phyloP scores from a whole-genome alignment of 768 basidiomycete species.

The Leucocoprinus leucothites region DNA sequence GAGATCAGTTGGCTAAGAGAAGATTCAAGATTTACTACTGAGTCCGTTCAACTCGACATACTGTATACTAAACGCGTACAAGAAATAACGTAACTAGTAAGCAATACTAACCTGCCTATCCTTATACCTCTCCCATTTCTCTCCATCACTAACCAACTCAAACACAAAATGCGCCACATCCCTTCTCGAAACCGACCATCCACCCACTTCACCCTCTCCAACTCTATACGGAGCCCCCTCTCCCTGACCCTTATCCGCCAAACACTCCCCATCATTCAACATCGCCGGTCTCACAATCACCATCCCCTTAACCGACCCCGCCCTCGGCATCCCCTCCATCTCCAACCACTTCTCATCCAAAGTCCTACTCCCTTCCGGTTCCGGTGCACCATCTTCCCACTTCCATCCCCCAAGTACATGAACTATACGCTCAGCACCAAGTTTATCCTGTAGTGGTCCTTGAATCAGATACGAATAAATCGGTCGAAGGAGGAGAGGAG shows the following conservation, averaged over 20 bases:
- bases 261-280: slow-evolving; percentile 54
- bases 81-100: slow-evolving; percentile 30
- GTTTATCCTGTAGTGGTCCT: no score
- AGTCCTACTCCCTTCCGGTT: neutral
- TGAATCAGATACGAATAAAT: no score
- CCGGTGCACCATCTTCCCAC: no score
- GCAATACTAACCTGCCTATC: slow-evolving; percentile 47
- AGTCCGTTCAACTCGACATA: no score
- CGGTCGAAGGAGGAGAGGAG: slow-evolving; percentile 35
- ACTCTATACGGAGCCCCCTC: slow-evolving; percentile 38
- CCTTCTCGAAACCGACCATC: slow-evolving; percentile 53
- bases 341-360: slow-evolving; percentile 36
- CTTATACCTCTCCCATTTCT: slow-evolving; percentile 46
- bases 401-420: no score
- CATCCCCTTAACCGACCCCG: slow-evolving; percentile 27
- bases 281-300: slow-evolving; percentile 55
- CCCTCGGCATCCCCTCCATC: slow-evolving; percentile 35
- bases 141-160: slow-evolving; percentile 30
- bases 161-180: slow-evolving; percentile 67
- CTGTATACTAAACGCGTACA: no score
- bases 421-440: no score
- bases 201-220: slow-evolving; percentile 36
- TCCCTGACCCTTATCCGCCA: slow-evolving; percentile 24
- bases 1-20: no score
- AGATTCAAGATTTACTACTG: no score